Conservation (phyloP, 163 green algal genomes). For the Prototheca wickerhamii region DNA sequence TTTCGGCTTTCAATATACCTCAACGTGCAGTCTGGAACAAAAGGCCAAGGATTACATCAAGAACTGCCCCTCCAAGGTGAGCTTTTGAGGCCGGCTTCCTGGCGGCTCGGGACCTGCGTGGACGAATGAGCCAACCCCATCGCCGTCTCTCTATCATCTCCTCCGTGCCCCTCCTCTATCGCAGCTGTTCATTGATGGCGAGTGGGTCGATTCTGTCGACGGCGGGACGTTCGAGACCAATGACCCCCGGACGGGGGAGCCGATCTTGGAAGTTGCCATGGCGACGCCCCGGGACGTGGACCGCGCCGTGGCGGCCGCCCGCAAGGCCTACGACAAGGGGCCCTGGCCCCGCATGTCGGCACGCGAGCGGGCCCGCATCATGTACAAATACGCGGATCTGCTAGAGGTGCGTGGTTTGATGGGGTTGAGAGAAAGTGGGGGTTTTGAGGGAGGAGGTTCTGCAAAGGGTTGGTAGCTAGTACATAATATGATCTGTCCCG, state of each 20-base stretch:
- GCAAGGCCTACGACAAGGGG: slow-evolving; percentile 41
- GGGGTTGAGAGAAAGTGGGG: too few relatives aligned
- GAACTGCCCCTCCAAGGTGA: too few relatives aligned
- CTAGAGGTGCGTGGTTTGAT: neutral
- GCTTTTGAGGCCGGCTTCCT: too few relatives aligned
- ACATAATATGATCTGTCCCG: neutral
- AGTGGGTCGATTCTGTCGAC: neutral
- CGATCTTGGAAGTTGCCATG: neutral
- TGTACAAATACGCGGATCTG: neutral
- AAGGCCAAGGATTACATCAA: too few relatives aligned
- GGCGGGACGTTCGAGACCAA: neutral
- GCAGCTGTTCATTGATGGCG: slow-evolving; percentile 6
- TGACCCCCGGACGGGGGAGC: neutral
- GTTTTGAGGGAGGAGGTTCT: neutral
- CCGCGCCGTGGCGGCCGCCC: slow-evolving; percentile 44
- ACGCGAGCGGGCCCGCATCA: slow-evolving; percentile 15
- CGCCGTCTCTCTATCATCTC: too few relatives aligned
- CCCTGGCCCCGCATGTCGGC: slow-evolving; percentile 41
- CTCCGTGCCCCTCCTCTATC: too few relatives aligned
- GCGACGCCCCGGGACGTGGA: slow-evolving; percentile 35
- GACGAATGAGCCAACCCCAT: too few relatives aligned
- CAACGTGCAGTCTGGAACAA: too few relatives aligned
- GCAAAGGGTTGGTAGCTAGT: neutral
- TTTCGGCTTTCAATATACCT: too few relatives aligned
- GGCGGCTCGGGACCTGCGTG: too few relatives aligned